Base-by-base conservation (phyloP, 371 early-diverging fungal species). In the Umbelopsis sp. region DNA sequence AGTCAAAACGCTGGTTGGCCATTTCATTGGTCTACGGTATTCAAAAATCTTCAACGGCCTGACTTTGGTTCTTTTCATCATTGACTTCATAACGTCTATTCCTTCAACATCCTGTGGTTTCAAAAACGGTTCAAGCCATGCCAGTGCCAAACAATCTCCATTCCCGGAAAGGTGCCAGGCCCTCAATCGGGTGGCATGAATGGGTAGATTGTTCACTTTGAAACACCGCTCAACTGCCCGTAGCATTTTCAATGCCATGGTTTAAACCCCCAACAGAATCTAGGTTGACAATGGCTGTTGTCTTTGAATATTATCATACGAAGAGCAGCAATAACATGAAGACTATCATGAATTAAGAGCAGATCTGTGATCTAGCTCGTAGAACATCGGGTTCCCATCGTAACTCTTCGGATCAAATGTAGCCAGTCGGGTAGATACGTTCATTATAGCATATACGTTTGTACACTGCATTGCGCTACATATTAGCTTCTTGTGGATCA, bases 11-110 rank as follows among this genome's bases (percentile, higher is more conserved):
- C 35, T 57, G 11, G 57, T 57, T 6, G 48, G 57, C 11, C 57
- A 57, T 57, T 57, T 57, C 57, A 57, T 57, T 57, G 57, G 57
- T 32, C 32, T 57, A 57, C 57, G 57, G 35, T 35, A 57, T 57
- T 57, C 57, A 57, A 57, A 22, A 48, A 20, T 18, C 48, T 12
- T 48, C 48, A 12, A 18, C 48, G 6, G 48, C 48, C 20, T 48
- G 48, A 57, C 29, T 57, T 32, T 35, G 16, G 18, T 35, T n/a
- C 57, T 35, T 12, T 16, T 57, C 12, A 29, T 18, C 12, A 35
- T 57, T 2, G 3, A 29, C 16, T 12, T 41, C 12, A 3, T 41
- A 22, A 41, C 41, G 41, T 10, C 41, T 41, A 10, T 10, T 41
- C 7, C 41, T 41, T 41, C 41, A 12, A 41, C 2, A 41, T 10